These are phyloP conservation scores for Chalaropsis ovoidea DNA, from an alignment of 2,329 filamentous ascomycete genomes.

Conservation along the genomic window DNA sequence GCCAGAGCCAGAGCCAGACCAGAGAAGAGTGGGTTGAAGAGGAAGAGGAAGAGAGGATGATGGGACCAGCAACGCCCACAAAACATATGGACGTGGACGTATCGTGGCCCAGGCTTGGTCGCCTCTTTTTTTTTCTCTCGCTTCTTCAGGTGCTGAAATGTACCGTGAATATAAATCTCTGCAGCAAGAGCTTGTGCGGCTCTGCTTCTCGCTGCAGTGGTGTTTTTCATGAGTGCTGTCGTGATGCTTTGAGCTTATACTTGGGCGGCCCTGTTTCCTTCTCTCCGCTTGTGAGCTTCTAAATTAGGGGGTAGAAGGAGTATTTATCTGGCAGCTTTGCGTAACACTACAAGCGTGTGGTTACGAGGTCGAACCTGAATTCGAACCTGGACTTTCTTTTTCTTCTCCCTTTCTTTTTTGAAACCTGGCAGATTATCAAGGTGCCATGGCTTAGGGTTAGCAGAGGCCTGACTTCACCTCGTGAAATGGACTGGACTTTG, in stretches of 20 bases:
- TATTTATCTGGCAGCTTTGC: not conserved
- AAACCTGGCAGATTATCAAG: conserved; percentile 1
- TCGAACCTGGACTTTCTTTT: too few species aligned
- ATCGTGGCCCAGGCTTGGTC: conserved; percentile 2
- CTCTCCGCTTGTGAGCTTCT: not conserved
- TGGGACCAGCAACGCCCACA: not conserved
- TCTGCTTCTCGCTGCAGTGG: too few species aligned
- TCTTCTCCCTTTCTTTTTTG: not conserved
- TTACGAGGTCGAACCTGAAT: not conserved
- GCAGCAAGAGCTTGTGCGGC: not conserved
- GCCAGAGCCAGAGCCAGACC: not conserved
- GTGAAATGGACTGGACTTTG: not conserved
- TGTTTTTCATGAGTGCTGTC: too few species aligned
- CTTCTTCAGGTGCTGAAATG: not conserved
- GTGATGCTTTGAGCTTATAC: too few species aligned
- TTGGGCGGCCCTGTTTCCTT: too few species aligned
- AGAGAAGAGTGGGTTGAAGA: not conserved
- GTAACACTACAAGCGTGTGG: conserved; percentile 1
- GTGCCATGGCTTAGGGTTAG: conserved; percentile 6
- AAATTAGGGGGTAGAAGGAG: conserved; percentile 1
- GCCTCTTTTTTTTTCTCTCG: not conserved
- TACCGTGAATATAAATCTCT: too few species aligned
- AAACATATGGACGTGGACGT: conserved; percentile 9
- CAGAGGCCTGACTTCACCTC: not conserved
- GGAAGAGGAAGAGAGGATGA: not conserved